Evolutionary conservation across 139 green algal species (phyloP).

Genomic region (Closterium sp.): DNA sequence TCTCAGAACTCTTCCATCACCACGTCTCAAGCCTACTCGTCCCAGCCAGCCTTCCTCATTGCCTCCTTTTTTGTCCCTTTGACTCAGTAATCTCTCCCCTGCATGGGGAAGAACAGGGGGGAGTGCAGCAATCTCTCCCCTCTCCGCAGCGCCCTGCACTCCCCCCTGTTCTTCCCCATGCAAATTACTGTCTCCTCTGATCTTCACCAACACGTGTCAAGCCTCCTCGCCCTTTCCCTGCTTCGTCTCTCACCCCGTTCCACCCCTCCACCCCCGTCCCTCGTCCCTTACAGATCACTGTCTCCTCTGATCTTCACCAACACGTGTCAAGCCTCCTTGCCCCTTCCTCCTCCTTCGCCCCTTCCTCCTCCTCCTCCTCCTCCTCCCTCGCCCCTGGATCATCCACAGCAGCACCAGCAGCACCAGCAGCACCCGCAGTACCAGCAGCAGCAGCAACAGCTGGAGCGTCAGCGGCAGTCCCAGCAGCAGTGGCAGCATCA

Average conservation of each 20-base stretch:
- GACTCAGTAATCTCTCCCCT: too few species aligned
- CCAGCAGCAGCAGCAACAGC: neutral
- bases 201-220: neutral
- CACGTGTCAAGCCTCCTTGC: neutral
- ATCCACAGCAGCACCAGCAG: neutral
- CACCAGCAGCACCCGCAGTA: neutral
- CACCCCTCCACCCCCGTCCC: neutral
- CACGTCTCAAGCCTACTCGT: neutral
- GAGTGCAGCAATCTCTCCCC: too few species aligned
- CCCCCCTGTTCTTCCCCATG: neutral
- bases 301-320: neutral
- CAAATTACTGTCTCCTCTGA: neutral
- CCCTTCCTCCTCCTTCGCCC: too few species aligned
- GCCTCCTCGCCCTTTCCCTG: neutral
- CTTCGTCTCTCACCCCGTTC: too few species aligned
- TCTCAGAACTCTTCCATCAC: neutral
- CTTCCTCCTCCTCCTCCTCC: neutral
- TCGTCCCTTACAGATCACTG: neutral
- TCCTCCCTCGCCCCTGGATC: neutral
- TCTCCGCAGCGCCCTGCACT: neutral
- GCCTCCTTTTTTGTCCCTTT: too few species aligned
- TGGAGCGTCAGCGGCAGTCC: neutral
- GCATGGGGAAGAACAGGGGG: too few species aligned
- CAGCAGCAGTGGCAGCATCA: neutral
- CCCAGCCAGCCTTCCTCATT: too few species aligned